Evolutionary conservation across 2,329 filamentous ascomycete species (phyloP).

Genomic region (Neoscytalidium dimidiatum): DNA sequence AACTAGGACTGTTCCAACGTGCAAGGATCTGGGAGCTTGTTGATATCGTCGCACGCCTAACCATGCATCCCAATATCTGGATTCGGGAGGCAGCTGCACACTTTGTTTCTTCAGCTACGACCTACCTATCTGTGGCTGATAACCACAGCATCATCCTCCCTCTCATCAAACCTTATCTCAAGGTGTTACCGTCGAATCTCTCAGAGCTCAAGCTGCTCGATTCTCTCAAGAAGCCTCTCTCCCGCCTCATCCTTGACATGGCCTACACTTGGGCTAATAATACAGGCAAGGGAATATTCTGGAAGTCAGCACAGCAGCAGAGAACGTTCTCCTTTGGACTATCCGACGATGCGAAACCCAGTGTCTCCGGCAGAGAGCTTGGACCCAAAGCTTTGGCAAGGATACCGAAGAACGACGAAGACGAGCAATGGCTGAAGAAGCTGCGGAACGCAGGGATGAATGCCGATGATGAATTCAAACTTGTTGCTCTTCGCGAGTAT

Average conservation of each 20-base stretch:
- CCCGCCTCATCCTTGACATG: constrained; percentile 80
- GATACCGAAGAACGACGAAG: constrained; percentile 80
- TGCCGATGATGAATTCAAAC: constrained; percentile 83
- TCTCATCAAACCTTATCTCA: constrained; percentile 78
- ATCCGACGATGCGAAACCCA: constrained; percentile 54
- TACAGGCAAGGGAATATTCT: constrained; percentile 80
- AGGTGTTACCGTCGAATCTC: constrained; percentile 68
- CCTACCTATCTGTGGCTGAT: constrained; percentile 76
- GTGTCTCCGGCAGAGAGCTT: constrained; percentile 59
- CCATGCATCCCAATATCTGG: constrained; percentile 94
- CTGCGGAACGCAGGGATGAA: constrained; percentile 81
- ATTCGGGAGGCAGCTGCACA: constrained; percentile 86
- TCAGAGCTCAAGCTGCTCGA: constrained; percentile 76
- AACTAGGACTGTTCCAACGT: constrained; percentile 82
- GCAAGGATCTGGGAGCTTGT: constrained; percentile 85
- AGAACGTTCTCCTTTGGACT: constrained; percentile 69
- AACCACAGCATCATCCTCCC: constrained; percentile 81
- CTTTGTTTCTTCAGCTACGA: constrained; percentile 76
- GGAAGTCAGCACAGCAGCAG: constrained; percentile 74
- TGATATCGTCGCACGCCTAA: constrained; percentile 79
- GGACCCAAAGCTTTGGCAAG: constrained; percentile 61
- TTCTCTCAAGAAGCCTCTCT: constrained; percentile 77
- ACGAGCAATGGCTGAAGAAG: constrained; percentile 88
- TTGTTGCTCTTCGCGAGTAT: constrained; percentile 83
- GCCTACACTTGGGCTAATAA: constrained; percentile 84